Conservation (phyloP, 1,284 basidiomycete genomes). For the Fistulina hepatica region DNA sequence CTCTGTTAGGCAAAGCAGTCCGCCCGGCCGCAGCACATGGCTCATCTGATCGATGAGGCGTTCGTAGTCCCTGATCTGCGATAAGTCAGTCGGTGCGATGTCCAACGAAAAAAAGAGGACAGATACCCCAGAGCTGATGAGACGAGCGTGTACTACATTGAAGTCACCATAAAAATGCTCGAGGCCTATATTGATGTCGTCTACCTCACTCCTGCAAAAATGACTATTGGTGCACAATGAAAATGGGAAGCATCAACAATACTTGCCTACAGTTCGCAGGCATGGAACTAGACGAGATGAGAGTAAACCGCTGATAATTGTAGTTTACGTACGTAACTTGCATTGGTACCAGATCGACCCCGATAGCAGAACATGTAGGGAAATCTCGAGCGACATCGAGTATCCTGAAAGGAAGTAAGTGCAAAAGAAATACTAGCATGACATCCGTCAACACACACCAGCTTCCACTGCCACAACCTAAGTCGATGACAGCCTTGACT, state of each 20-base stretch:
- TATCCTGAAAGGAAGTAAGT: constrained; percentile 40
- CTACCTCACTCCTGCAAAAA: constrained; percentile 56
- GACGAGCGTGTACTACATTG: constrained; percentile 59
- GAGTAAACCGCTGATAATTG: constrained; percentile 6
- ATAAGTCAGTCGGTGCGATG: constrained; percentile 6
- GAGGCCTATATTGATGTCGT: constrained; percentile 72
- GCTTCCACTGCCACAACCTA: constrained; percentile 67
- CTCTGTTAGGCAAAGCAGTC: constrained; percentile 54
- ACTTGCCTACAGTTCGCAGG: constrained; percentile 58
- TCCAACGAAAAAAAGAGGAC: constrained; percentile 2
- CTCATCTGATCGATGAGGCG: constrained; percentile 56
- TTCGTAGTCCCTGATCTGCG: constrained; percentile 57
- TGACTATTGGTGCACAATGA: constrained; percentile 5
- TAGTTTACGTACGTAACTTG: constrained; percentile 41
- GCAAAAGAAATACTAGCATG: constrained; percentile 5
- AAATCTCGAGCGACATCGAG: constrained; percentile 63
- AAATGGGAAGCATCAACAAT: constrained; percentile 3
- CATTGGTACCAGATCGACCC: constrained; percentile 70
- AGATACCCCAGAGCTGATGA: constrained; percentile 60
- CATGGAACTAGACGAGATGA: constrained; percentile 35
- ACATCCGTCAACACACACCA: constrained; percentile 38
- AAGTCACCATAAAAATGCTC: constrained; percentile 71
- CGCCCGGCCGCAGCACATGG: constrained; percentile 55
- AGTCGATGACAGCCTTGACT: constrained; percentile 55
- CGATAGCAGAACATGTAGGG: constrained; percentile 55